Evolutionary conservation across 371 early-diverging fungal genomes (phyloP), one percentile per base, ranked within the genome.

Genomic region (Neoconidiobolus thromboides): DNA sequence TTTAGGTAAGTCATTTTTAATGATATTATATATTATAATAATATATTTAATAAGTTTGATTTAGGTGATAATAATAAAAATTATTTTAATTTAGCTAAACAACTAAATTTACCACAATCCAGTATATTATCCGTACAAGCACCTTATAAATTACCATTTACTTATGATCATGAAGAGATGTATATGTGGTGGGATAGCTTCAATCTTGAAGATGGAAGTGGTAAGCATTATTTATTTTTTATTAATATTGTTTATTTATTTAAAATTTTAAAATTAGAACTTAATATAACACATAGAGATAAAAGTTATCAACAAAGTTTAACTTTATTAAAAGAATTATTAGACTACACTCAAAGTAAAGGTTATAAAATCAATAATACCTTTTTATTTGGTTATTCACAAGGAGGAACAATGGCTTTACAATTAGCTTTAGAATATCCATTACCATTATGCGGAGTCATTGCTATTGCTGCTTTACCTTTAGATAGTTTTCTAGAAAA

Each of bases 151-250:
- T 38, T 51, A 14, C 52, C 52, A 9, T 36, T 51, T 38, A 26
- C 37, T 51, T 26, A 26, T 26, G 26, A 26, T 26, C 26, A 46
- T 10, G 47, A 51, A 38, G 47, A 47, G 41, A 6, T 38, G 3
- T 51, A 51, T 38, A 51, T 51, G 52, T 51, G 52, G 52, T 51
- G 52, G 52, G 36, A 51, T 51, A 51, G 52, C 37, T 51, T 51
- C 37, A 38, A 51, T 51, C 52, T 51, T 38, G 6, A 14, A 26
- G 37, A 14, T n/a, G 52, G 52, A 14, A 38, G 37, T 5, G 52
- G 52, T 51, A 51, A 51, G 10, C 7, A 3, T 51, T 7, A 3
- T 51, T 51, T 26, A 26, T 26, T 26, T 26, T 26, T 26, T 26
- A 26, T 26, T 26, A 26, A 26, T 26, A 26, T 26, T 26, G 26